Base-by-base conservation (phyloP, 164 flowering plant genomes). In the Vitis cinerea region DNA sequence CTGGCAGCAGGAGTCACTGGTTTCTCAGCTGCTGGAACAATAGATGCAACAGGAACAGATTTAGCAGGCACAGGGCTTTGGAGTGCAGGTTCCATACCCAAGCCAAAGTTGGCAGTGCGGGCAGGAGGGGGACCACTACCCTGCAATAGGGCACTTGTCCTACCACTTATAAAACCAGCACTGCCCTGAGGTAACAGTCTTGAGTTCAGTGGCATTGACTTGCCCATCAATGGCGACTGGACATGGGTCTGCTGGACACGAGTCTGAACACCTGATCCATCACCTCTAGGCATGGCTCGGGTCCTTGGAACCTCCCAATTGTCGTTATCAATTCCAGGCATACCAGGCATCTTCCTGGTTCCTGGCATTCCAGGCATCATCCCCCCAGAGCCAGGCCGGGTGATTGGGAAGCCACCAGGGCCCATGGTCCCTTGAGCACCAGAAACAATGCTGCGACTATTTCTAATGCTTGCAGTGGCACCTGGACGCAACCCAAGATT, bases 331-430 rank as follows among this genome's bases (percentile, higher is more conserved):
- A 83, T 69, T 50, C 88, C 97, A 10, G 98, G 98, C 93, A 89
- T 84, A 51, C 97, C 97, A 70, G 97, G 97, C 94, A 91, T 92
- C 79, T 77, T 91, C 78, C 94, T 81, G 1, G 84, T 53, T 62
- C 98, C 98, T 12, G 99, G 99, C 96, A 95, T 91, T 31, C 98
- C 99, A 63, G 97, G 98, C 97, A 95, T 93, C 99, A 93, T 83
- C 47, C 97, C 99, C 48, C 97, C 97, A 30, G 87, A 7, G 12
- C 97, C 98, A 61, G 92, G 97, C n/a, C 95, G 84, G 50, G 71
- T 80, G 16, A 84, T 79, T 12, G 93, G 92, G 69, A 83, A 83
- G 31, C 97, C 92, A 2, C 89, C 88, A 17, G 92, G 84, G 48
- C 86, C 75, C 2, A 80, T 55, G 55, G 66, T 80, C 27, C 87